Evolutionary conservation across 208 protist genomes (phyloP).

Genomic region (Leishmania tropica): DNA sequence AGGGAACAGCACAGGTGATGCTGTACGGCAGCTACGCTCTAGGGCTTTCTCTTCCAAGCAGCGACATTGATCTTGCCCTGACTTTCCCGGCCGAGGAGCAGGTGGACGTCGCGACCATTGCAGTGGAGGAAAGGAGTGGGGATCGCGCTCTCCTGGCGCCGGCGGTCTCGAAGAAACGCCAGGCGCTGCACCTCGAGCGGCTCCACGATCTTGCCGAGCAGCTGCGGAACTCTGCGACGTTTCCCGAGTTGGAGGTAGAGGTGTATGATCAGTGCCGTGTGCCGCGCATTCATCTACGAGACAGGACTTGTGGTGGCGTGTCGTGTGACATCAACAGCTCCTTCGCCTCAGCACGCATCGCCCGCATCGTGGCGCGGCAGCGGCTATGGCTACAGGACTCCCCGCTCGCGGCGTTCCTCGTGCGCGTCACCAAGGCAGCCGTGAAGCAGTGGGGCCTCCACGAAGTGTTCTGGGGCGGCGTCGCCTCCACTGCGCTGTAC

Average conservation of each 20-base stretch:
- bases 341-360: slow-evolving; percentile 17
- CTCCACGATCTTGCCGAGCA: slow-evolving; percentile 32
- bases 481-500: slow-evolving; percentile 67
- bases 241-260: slow-evolving; percentile 26
- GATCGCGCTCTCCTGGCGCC: not conserved
- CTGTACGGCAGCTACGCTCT: slow-evolving; percentile 69
- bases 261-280: slow-evolving; percentile 58
- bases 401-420: slow-evolving; percentile 35
- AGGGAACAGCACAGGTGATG: slow-evolving; percentile 25
- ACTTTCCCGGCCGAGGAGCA: slow-evolving; percentile 24
- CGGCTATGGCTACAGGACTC: slow-evolving; percentile 39
- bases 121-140: not conserved
- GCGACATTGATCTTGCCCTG: slow-evolving; percentile 56
- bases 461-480: slow-evolving; percentile 50
- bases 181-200: slow-evolving; percentile 26
- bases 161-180: slow-evolving; percentile 3
- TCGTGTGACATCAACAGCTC: slow-evolving; percentile 53
- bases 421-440: slow-evolving; percentile 61
- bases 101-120: not conserved
- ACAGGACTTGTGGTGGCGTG: slow-evolving; percentile 27
- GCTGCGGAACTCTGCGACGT: not conserved
- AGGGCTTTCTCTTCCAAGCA: slow-evolving; percentile 56
- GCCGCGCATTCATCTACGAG: slow-evolving; percentile 46
- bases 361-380: slow-evolving; percentile 41
- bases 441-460: slow-evolving; percentile 65